Evolutionary conservation across 495 filamentous ascomycete species (phyloP).

Genomic region (Penicillium bovifimosum): DNA sequence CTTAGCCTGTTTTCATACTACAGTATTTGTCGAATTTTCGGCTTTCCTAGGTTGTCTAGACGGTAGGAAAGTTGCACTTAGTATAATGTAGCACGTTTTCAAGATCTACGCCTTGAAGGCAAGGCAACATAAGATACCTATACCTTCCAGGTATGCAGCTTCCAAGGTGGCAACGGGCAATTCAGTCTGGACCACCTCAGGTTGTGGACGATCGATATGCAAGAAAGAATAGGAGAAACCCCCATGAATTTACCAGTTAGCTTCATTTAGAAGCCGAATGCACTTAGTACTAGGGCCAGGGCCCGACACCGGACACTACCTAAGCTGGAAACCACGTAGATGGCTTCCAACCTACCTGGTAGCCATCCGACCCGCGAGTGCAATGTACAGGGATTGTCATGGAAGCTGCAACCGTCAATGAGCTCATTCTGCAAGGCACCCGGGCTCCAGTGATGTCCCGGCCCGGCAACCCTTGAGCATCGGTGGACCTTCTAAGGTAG

Average conservation of each 20-base stretch:
- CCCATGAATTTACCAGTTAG: no score
- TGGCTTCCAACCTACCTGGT: not conserved
- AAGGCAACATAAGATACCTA: not conserved
- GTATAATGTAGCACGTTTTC: not conserved
- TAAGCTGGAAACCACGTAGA: not conserved
- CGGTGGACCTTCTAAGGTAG: not conserved
- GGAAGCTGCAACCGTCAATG: not conserved
- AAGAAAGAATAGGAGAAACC: no score
- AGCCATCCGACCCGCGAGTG: no score
- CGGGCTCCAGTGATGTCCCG: not conserved
- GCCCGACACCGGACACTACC: no score
- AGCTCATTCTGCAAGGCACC: not conserved
- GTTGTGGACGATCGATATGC: no score
- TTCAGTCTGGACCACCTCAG: no score
- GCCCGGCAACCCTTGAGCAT: not conserved
- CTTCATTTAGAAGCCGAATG: not conserved
- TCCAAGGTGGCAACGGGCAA: no score
- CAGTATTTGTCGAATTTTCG: not conserved
- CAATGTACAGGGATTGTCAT: no score
- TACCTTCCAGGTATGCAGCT: no score
- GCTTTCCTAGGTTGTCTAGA: not conserved
- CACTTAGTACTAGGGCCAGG: not conserved
- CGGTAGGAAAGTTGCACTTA: no score
- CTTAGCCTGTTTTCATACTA: constrained; percentile 5
- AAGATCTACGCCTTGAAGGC: not conserved